phyloP scores from a whole-genome alignment of 2,329 filamentous ascomycete genomes.

The Penicillium sp. region DNA sequence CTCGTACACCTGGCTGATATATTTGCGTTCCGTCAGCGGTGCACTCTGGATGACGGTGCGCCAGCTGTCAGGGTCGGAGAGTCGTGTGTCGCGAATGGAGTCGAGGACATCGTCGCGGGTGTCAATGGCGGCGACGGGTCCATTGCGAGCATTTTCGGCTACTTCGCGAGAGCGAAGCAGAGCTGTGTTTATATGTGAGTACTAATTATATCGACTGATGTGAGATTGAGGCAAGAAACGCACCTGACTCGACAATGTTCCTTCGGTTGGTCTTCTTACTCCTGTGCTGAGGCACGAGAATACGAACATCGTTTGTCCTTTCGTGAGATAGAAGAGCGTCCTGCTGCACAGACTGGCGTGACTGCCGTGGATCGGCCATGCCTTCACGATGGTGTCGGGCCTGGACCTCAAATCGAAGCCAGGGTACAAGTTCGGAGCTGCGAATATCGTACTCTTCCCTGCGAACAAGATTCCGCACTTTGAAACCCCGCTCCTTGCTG shows the following conservation, averaged over 20 bases:
- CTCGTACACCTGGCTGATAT: slow-evolving; percentile 75
- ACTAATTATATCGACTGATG: not conserved
- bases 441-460: slow-evolving; percentile 80
- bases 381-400: slow-evolving; percentile 64
- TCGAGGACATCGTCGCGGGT: slow-evolving; percentile 79
- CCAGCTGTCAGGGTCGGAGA: slow-evolving; percentile 82
- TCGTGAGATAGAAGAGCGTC: slow-evolving; percentile 37
- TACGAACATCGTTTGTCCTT: slow-evolving; percentile 68
- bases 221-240: slow-evolving; percentile 45
- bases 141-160: slow-evolving; percentile 65
- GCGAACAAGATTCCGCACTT: slow-evolving; percentile 70
- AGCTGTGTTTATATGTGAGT: slow-evolving; percentile 34
- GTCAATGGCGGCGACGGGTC: slow-evolving; percentile 82
- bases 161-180: slow-evolving; percentile 55
- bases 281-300: slow-evolving; percentile 75
- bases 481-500: slow-evolving; percentile 56
- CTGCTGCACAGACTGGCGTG: slow-evolving; percentile 39
- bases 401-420: slow-evolving; percentile 75
- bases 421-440: slow-evolving; percentile 65
- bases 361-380: slow-evolving; percentile 40
- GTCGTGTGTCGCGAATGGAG: slow-evolving; percentile 64
- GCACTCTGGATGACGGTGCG: slow-evolving; percentile 71
- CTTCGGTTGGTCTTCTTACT: slow-evolving; percentile 89
- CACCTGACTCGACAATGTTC: slow-evolving; percentile 76
- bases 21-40: slow-evolving; percentile 71